phyloP scores from a whole-genome alignment of 768 basidiomycete genomes.

The Sporobolomyces phaffii region DNA sequence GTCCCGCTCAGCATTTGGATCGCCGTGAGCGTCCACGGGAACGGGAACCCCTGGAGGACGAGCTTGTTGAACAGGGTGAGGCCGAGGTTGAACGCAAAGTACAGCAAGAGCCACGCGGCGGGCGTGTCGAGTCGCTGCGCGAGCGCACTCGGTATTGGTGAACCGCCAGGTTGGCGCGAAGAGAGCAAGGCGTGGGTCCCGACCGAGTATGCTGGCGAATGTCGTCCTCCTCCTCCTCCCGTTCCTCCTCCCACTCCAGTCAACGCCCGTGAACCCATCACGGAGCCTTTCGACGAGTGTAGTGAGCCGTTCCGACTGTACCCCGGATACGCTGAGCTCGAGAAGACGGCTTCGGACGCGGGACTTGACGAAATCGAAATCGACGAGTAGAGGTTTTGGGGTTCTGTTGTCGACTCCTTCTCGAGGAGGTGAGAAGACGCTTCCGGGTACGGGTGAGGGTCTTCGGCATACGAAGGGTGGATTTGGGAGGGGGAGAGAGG shows the following conservation, averaged over 20 bases:
- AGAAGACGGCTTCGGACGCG: background rate
- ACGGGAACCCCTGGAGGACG: conserved; percentile 85
- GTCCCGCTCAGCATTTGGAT: conserved; percentile 81
- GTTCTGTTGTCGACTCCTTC: background rate
- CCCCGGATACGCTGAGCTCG: conserved; percentile 11
- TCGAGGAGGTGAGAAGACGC: no score
- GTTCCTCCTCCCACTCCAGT: background rate
- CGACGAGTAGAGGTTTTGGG: conserved; percentile 18
- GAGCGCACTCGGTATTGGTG: background rate
- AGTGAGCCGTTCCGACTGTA: background rate
- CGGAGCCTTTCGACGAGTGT: background rate
- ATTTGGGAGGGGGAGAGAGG: conserved; percentile 29
- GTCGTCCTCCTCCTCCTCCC: background rate
- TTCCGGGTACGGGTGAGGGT: no score
- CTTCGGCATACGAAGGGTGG: conserved; percentile 36
- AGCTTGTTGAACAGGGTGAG: conserved; percentile 94
- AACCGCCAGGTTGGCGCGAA: background rate
- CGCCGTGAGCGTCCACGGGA: conserved; percentile 90
- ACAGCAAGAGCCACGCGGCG: conserved; percentile 62
- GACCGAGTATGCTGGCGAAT: background rate
- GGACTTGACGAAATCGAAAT: conserved; percentile 10
- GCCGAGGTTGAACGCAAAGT: conserved; percentile 83
- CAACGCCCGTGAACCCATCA: background rate
- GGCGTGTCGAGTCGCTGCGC: conserved; percentile 28
- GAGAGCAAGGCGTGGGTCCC: conserved; percentile 18